phyloP scores from a whole-genome alignment of 1,139 yeast genomes.

The Schizosaccharomyces versatilis region DNA sequence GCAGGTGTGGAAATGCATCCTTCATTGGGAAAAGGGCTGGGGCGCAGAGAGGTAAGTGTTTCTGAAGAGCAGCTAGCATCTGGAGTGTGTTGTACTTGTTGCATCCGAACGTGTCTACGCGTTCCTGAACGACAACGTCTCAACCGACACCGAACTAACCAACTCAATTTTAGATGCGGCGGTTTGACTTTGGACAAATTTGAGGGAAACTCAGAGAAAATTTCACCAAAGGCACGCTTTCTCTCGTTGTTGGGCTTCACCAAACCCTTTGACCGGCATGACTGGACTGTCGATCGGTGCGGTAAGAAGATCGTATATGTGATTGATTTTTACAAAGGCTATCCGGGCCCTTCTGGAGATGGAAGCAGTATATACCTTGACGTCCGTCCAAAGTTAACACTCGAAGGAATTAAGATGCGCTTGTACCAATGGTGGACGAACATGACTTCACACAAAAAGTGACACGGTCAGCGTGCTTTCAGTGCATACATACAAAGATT shows the following conservation, averaged over 20 bases:
- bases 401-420: neutral
- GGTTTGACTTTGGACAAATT: constrained; percentile 70
- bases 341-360: constrained; percentile 27
- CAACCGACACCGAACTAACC: neutral
- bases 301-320: constrained; percentile 72
- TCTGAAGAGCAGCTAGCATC: neutral
- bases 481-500: neutral
- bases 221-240: constrained; percentile 78
- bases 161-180: constrained; percentile 31
- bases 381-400: constrained; percentile 64
- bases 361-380: constrained; percentile 56
- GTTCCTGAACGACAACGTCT: neutral
- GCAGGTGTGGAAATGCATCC: constrained; percentile 69
- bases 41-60: constrained; percentile 26
- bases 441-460: neutral
- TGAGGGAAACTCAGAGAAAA: constrained; percentile 64
- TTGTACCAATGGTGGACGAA: neutral
- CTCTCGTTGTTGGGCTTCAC: constrained; percentile 27
- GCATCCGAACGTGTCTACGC: too few relatives aligned
- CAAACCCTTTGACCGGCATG: constrained; percentile 87
- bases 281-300: constrained; percentile 80
- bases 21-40: constrained; percentile 53
- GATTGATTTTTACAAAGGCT: constrained; percentile 69
- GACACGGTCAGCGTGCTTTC: neutral
- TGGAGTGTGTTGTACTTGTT: too few relatives aligned